Evolutionary conservation across 2,329 filamentous ascomycete genomes (phyloP).

Genomic region (Aspergillus clavatus): DNA sequence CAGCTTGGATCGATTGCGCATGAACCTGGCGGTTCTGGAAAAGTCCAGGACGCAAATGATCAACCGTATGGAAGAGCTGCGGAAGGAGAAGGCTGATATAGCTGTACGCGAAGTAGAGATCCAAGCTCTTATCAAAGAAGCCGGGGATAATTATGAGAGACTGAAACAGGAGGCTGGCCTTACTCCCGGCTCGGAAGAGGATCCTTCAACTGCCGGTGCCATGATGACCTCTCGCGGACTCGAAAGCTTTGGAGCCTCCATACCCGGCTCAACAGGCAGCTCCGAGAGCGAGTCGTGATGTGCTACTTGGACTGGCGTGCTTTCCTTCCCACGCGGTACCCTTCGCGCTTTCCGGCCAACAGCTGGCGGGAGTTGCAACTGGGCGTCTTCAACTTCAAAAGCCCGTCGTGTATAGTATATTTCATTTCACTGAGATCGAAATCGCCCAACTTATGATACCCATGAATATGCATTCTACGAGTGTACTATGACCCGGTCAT

Average conservation of each 20-base stretch:
- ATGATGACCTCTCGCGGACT: conserved; percentile 33
- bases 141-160: conserved; percentile 65
- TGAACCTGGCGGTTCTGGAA: conserved; percentile 60
- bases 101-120: conserved; percentile 69
- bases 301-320: not conserved
- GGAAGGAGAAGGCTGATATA: conserved; percentile 65
- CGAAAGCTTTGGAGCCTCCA: conserved; percentile 35
- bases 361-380: not conserved
- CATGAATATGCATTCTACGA: conserved; percentile 5
- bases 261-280: conserved; percentile 22
- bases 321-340: not conserved
- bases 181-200: conserved; percentile 21
- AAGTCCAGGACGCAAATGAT: conserved; percentile 57
- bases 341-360: conserved; percentile 10
- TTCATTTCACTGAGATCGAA: not conserved
- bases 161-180: conserved; percentile 45
- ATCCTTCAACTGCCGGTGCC: conserved; percentile 22
- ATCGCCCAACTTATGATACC: conserved; percentile 12
- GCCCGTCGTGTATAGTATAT: not conserved
- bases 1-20: conserved; percentile 60
- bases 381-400: not conserved
- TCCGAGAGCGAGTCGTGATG: conserved; percentile 25
- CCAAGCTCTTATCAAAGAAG: conserved; percentile 73
- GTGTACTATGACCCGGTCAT: conserved; percentile 25
- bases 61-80: conserved; percentile 60